Conservation (phyloP, 257 asterid species). For the Solanum infundibuliforme region DNA sequence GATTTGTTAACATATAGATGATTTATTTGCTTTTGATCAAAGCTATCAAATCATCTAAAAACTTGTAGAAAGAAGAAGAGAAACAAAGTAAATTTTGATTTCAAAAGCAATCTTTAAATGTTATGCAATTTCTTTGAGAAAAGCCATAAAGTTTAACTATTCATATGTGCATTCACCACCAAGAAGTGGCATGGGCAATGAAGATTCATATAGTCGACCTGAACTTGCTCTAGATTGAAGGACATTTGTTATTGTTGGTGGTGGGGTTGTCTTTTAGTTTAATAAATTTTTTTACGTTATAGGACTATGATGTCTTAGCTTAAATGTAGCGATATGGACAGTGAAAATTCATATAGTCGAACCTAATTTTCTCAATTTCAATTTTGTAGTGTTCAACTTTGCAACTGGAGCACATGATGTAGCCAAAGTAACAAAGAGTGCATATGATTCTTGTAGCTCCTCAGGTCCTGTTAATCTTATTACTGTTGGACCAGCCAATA, state of each 20-base stretch:
- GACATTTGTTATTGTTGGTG: not conserved
- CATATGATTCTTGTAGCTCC: conserved; percentile 36
- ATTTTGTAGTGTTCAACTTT: conserved; percentile 57
- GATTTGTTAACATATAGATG: not conserved
- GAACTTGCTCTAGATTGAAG: not conserved
- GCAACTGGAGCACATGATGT: conserved; percentile 38
- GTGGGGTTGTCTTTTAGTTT: not conserved
- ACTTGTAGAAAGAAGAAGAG: not conserved
- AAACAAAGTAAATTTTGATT: not conserved
- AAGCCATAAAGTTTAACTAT: not conserved
- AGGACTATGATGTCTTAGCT: not conserved
- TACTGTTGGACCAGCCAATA: conserved; percentile 39
- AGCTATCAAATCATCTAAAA: not conserved
- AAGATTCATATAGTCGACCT: not conserved
- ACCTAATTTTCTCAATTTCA: not conserved
- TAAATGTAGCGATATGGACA: not conserved
- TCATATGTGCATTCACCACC: too few relatives aligned
- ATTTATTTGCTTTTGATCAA: not conserved
- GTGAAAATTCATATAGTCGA: not conserved
- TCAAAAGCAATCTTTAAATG: not conserved
- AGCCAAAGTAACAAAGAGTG: conserved; percentile 40
- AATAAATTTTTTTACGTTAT: not conserved
- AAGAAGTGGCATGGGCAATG: not conserved
- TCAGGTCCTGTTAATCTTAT: conserved; percentile 11
- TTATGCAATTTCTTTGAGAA: not conserved